Base-by-base conservation (phyloP, 805 yeast species). In the Starmerella asiatica region DNA sequence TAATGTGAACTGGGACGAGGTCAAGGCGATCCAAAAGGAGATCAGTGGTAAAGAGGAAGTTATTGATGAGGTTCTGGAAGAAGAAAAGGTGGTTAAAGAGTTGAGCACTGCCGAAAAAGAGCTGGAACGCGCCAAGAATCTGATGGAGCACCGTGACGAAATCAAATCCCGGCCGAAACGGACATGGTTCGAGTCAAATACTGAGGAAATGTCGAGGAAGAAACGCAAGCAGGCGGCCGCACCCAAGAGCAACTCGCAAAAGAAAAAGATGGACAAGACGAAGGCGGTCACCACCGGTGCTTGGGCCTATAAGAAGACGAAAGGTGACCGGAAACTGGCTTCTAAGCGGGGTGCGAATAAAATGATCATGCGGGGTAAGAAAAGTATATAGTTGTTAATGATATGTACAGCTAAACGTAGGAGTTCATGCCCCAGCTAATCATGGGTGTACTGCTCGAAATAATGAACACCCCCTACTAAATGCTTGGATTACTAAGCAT, bases 71-170 rank as follows among this genome's bases (percentile, higher is more conserved):
- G 79, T 91, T 40, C 60, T 85, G 40, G 77, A 69, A 4, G 96
- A 88, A 58, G 99, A 91, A 58, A 78, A 84, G 59, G 72, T 74
- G 48, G 94, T 82, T 51, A 88, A 88, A 61, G 93, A 84, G 57
- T 66, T 88, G 37, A 58, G 83, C 21, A 73, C 72, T 40, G 97
- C 96, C 1, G 98, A 91, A 64, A 79, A 84, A 80, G 91, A 91
- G 57, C 60, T 88, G 34, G 71, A 70, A 48, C 83, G 80, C 59
- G 94, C 94, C 41, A 80, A 79, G 53, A 91, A 91, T 59, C 52
- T 91, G 57, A 62, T 91, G 47, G 79, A 72, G 55, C 85, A 81
- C 53, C 73, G 75, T 49, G 72, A 71, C 38, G 97, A 91, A 60
- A 91, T 91, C 55, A 70, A 73, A 48, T 65, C 94, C 1, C 73